Evolutionary conservation across 768 basidiomycete genomes (phyloP).

Genomic region (Chalciporus pseudorubinellus): DNA sequence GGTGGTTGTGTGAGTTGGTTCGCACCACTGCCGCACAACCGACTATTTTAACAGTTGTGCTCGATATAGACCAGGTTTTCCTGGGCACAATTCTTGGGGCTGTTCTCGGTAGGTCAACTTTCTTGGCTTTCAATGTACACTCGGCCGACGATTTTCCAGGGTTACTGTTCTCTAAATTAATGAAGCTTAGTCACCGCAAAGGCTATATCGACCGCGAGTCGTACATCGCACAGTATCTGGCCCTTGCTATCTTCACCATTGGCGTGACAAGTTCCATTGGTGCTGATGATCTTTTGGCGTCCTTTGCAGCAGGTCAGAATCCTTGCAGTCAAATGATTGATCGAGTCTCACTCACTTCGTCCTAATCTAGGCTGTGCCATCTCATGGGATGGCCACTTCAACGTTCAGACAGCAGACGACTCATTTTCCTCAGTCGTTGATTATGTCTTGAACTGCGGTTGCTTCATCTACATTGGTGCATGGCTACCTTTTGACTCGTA

Average conservation of each 20-base stretch:
- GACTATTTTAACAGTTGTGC: conserved; percentile 1
- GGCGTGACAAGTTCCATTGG: conserved; percentile 82
- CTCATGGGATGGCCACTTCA: conserved; percentile 88
- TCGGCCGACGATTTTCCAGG: conserved; percentile 40
- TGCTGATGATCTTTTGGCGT: conserved; percentile 84
- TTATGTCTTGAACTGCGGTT: conserved; percentile 76
- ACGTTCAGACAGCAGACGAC: conserved; percentile 77
- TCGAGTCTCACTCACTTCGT: background rate
- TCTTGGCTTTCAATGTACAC: background rate
- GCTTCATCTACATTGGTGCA: conserved; percentile 86
- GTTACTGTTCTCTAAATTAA: conserved; percentile 62
- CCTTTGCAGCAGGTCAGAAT: conserved; percentile 72
- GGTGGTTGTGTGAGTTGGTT: conserved; percentile 60
- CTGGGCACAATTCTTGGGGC: conserved; percentile 72
- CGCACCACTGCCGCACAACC: background rate
- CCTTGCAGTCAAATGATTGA: background rate
- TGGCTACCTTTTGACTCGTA: conserved; percentile 73
- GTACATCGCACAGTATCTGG: conserved; percentile 81
- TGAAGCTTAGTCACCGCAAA: conserved; percentile 63
- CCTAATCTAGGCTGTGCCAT: conserved; percentile 70
- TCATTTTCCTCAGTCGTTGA: conserved; percentile 90
- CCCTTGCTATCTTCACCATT: conserved; percentile 67
- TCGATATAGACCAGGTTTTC: conserved; percentile 74
- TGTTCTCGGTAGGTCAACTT: conserved; percentile 38
- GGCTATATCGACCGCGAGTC: conserved; percentile 79